These are phyloP conservation scores for Fusarium tanahbumbuense DNA, from an alignment of 2,329 filamentous ascomycete species.

Conservation along the genomic window DNA sequence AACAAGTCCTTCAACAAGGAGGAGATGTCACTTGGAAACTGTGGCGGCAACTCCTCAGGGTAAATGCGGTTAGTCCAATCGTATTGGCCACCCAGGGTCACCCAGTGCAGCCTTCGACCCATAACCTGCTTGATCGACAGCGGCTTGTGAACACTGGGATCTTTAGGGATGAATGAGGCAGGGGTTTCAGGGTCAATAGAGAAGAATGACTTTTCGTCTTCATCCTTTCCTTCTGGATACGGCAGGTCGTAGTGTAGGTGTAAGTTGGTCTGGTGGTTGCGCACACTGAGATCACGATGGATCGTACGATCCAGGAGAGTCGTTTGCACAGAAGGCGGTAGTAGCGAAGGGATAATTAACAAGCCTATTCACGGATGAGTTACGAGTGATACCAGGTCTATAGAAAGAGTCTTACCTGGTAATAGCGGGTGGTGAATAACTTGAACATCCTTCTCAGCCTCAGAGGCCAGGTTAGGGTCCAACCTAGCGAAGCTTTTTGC, in stretches of 20 bases:
- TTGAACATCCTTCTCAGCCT: conserved; percentile 55
- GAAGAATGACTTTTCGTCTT: conserved; percentile 64
- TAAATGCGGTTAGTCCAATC: conserved; percentile 93
- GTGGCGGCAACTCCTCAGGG: conserved; percentile 72
- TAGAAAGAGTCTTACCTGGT: conserved; percentile 66
- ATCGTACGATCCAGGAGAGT: conserved; percentile 78
- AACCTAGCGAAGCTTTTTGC: conserved; percentile 58
- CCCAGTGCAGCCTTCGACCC: conserved; percentile 87
- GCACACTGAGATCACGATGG: conserved; percentile 79
- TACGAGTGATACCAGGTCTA: background rate
- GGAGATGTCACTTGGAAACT: conserved; percentile 80
- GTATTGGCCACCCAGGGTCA: conserved; percentile 94
- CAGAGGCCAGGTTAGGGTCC: conserved; percentile 48
- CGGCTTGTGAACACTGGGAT: conserved; percentile 79
- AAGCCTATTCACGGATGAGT: conserved; percentile 69
- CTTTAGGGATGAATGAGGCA: conserved; percentile 73
- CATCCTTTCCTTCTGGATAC: conserved; percentile 59
- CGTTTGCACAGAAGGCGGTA: conserved; percentile 76
- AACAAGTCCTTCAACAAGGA: conserved; percentile 76
- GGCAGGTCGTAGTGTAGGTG: conserved; percentile 81
- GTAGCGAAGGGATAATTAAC: conserved; percentile 77
- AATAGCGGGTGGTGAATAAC: conserved; percentile 74
- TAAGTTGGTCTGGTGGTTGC: conserved; percentile 87
- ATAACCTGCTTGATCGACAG: conserved; percentile 77
- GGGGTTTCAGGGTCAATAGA: conserved; percentile 60